A percentile compares a stretch with the other conserved stretches of the same genome.
Evolutionary conservation across 129 eudicot genomes (phyloP).

Genomic region (Flaveria trinervia): DNA sequence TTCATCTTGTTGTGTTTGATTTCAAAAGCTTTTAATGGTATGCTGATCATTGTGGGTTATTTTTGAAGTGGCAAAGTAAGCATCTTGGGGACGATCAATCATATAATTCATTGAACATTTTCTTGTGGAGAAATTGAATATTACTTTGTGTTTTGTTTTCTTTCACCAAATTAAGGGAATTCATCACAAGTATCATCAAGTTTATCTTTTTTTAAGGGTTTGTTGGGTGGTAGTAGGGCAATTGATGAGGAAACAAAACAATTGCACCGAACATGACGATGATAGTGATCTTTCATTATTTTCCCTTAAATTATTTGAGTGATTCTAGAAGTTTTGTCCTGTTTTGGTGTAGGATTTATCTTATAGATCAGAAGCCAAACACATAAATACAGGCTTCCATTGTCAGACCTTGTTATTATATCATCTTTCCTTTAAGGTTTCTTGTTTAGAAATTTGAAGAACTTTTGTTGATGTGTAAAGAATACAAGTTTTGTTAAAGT

Average conservation of each 20-base stretch:
- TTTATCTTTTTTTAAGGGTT: constrained; percentile 4
- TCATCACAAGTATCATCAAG: background rate
- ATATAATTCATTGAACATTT: too few species aligned
- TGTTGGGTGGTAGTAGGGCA: constrained; percentile 9
- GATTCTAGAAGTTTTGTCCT: constrained; percentile 1
- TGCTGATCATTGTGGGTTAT: too few species aligned
- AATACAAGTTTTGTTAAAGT: background rate
- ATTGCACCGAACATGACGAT: constrained; percentile 1
- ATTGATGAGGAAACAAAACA: background rate
- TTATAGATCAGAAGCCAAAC: constrained; percentile 9
- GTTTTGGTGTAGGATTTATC: constrained; percentile 10
- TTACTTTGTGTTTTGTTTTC: too few species aligned
- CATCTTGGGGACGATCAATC: too few species aligned
- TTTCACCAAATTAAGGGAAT: background rate
- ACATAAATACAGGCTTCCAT: background rate
- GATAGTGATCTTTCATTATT: background rate
- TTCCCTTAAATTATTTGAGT: background rate
- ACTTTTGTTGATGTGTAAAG: background rate
- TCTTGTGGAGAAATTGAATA: too few species aligned
- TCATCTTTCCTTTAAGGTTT: background rate
- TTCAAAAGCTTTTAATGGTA: too few species aligned
- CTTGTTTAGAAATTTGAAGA: background rate
- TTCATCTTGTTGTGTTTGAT: too few species aligned
- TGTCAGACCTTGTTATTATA: background rate
- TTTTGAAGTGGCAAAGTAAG: too few species aligned